Base-by-base conservation (phyloP, 495 filamentous ascomycete genomes). In the Podospora comata region DNA sequence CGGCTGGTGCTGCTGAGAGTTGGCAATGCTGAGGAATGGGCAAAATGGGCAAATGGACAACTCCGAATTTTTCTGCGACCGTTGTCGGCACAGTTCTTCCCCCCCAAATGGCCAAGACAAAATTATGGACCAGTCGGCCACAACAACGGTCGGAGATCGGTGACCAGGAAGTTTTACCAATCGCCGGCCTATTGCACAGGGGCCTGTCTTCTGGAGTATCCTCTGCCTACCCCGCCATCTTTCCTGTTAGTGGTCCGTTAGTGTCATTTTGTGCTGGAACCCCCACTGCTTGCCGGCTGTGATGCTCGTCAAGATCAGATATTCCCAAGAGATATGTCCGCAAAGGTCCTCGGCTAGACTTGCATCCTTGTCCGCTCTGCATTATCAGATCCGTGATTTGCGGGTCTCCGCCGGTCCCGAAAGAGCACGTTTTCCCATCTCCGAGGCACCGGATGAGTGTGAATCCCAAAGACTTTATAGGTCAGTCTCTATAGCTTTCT, bases 341-440 rank as follows among this genome's bases (percentile, higher is more conserved):
- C 26, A 34, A 34, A 62, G 13, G 11, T 20, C 67, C 66, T 68
- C 66, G 70, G 63, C 19, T 64, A 68, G 60, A 6, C 61, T 48
- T 32, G 39, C 60, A 68, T 61, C 66, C 70, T 23, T 71, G 69
- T 58, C 60, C 28, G 58, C 62, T 18, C 20, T 56, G 7, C 70
- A 63, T 71, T 71, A 71, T 71, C 70, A 68, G 70, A 71, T 71
- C 70, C 70, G 63, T 56, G 70, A 71, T 71, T 67, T 64, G 63
- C 34, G 60, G 66, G 16, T 68, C 60, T 68, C 67, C 70, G 70
- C 70, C 67, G 64, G 66, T 27, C 5, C 56, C 67, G 60, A 67
- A 57, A 68, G 39, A 55, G 63, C 60, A 34, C 19, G 15, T 9
- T 18, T 16, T 39, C 5, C 15, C 19, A 5, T 71, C 61, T 68